phyloP scores from a whole-genome alignment of 768 basidiomycete genomes.

The Lanmaoa rubissima region DNA sequence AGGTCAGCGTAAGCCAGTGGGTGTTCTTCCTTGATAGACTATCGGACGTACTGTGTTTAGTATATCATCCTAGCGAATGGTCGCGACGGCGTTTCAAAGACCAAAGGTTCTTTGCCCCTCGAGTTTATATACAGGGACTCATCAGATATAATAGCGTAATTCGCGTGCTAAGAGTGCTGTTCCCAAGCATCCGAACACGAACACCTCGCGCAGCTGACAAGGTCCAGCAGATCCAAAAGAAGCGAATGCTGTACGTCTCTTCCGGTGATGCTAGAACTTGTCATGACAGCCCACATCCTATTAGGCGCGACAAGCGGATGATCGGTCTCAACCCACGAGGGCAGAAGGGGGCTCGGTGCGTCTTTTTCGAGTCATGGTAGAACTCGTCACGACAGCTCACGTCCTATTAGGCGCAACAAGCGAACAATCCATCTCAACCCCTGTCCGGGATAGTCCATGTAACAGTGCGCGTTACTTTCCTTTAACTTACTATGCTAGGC shows the following conservation, averaged over 20 bases:
- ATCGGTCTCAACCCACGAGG: too few species aligned
- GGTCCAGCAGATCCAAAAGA: not conserved
- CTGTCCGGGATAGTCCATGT: too few species aligned
- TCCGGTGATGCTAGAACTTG: not conserved
- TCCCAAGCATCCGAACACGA: not conserved
- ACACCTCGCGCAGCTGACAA: not conserved
- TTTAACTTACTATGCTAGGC: too few species aligned
- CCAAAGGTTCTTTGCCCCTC: not conserved
- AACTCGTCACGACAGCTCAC: too few species aligned
- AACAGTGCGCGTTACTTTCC: too few species aligned
- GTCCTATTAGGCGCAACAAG: too few species aligned
- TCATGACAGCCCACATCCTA: too few species aligned
- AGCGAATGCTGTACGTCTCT: not conserved
- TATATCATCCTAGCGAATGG: not conserved
- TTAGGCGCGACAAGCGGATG: too few species aligned
- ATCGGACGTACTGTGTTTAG: too few species aligned
- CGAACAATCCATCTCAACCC: too few species aligned
- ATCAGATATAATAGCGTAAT: not conserved
- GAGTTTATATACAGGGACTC: not conserved
- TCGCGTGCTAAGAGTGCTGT: not conserved
- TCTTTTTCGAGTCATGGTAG: not conserved
- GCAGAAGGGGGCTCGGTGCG: not conserved
- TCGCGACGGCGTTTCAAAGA: accelerated
- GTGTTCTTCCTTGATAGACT: not conserved
- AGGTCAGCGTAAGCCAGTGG: not conserved